phyloP scores from a whole-genome alignment of 1,139 yeast genomes.

The Sugiyamaella paludigena region DNA sequence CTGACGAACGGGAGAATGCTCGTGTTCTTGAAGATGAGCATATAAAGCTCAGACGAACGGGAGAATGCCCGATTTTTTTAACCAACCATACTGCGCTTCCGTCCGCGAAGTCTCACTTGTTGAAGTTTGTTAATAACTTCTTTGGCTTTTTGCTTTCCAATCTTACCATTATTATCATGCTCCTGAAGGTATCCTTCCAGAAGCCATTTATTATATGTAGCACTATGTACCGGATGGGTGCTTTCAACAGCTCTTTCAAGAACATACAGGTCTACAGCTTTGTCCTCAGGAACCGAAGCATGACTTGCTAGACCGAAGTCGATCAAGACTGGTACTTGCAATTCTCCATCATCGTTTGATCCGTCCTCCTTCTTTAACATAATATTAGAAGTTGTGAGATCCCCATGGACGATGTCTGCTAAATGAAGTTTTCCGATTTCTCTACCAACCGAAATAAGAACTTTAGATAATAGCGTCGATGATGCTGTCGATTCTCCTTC shows the following conservation, averaged over 20 bases:
- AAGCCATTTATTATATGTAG: constrained; percentile 63
- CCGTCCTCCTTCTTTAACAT: constrained; percentile 44
- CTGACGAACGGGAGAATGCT: too few species aligned
- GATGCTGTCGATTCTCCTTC: constrained; percentile 2
- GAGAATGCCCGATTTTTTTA: constrained; percentile 34
- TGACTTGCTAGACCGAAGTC: constrained; percentile 91
- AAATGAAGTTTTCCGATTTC: constrained; percentile 71
- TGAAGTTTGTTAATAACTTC: constrained; percentile 67
- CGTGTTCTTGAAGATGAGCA: too few species aligned
- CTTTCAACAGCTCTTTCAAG: constrained; percentile 87
- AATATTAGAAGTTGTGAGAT: constrained; percentile 86
- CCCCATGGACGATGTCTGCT: constrained; percentile 88
- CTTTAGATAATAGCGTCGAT: constrained; percentile 27
- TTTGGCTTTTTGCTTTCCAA: constrained; percentile 37
- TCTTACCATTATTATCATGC: constrained; percentile 31
- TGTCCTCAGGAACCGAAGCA: constrained; percentile 78
- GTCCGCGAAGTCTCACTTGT: constrained; percentile 86
- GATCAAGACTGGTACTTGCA: constrained; percentile 57
- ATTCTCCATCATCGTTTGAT: constrained; percentile 11
- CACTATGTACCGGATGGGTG: constrained; percentile 79
- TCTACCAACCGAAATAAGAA: constrained; percentile 53
- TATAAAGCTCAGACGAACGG: too few species aligned
- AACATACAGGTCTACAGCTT: constrained; percentile 94
- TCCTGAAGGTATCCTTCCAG: constrained; percentile 61
- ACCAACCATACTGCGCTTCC: constrained; percentile 94